phyloP scores from a whole-genome alignment of 2,329 filamentous ascomycete genomes.

The Chaetomiaceae sp. region DNA sequence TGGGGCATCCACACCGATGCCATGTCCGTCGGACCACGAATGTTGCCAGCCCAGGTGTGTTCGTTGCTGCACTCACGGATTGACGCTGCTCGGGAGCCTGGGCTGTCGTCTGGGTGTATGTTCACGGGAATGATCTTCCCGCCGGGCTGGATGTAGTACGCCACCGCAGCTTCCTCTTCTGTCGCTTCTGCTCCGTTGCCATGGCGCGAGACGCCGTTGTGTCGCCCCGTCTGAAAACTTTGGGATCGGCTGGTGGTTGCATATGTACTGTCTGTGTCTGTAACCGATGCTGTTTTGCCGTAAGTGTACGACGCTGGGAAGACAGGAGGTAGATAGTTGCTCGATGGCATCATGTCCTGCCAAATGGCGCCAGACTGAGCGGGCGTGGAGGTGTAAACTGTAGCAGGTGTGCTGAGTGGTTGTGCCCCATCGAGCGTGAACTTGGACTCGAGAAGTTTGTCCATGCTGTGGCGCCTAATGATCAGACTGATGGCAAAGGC shows the following conservation, averaged over 20 bases:
- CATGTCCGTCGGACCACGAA: too few relatives aligned
- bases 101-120: constrained; percentile 2
- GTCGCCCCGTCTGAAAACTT: background rate
- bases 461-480: constrained; percentile 27
- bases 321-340: background rate
- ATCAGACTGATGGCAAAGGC: constrained; percentile 22
- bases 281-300: background rate
- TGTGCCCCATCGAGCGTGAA: constrained; percentile 24
- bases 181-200: background rate
- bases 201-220: background rate
- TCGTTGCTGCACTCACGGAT: background rate
- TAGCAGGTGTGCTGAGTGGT: background rate
- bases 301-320: background rate
- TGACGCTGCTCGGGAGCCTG: background rate
- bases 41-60: too few relatives aligned
- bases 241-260: background rate
- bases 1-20: too few relatives aligned
- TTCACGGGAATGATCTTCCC: constrained; percentile 18
- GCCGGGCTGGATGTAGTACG: constrained; percentile 21
- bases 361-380: background rate
- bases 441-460: constrained; percentile 26
- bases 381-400: background rate
- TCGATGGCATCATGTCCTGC: background rate
- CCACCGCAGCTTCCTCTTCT: constrained; percentile 3
- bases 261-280: constrained; percentile 9